Evolutionary conservation across 306 rosid genomes (phyloP), one percentile per base, ranked within the genome.

Genomic region (Fragaria iinumae): DNA sequence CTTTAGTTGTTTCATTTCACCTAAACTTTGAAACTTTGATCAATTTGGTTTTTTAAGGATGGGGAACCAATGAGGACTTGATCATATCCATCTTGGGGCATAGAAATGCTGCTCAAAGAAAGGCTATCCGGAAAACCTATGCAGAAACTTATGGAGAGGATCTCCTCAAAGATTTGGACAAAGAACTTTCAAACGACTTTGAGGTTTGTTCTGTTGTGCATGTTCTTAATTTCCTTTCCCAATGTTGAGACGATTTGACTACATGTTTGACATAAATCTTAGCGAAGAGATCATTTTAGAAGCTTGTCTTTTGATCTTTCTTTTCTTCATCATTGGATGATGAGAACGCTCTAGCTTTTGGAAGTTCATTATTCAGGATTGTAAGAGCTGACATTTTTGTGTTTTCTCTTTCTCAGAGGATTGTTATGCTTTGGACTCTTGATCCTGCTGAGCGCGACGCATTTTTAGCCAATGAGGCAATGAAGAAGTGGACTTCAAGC

Each of bases 371-470:
- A 8, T 47, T 69, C 8, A 11, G 21, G 8, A 39, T 66, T 10
- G 68, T 29, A 5, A 63, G 11, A 16, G 48, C 48, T 18, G 29
- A 66, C 25, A 18, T 72, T 52, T 34, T 11, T 11, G 8, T 43
- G 52, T 13, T 39, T n/a, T 39, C 16, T 3, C 20, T 21, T 72
- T 39, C 34, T 62, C 80, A 86, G 93, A 59, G 90, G 77, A 36
- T 75, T 34, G 79, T 89, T 25, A 77, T 79, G 52, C 67, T 86
- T 25, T 89, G 93, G 93, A 86, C 87, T 2, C 78, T 83, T 81
- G 86, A 84, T 44, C 83, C 93, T 52, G 80, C 90, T 13, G 90
- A 89, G 36, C 87, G 90, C 16, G 90, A 89, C 59, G 89, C 90
- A 8, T 66, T 73, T 69, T 66, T 89, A 62, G 86, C 84, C 39